phyloP scores from a whole-genome alignment of 129 eudicot species.

The Helianthus annuus region DNA sequence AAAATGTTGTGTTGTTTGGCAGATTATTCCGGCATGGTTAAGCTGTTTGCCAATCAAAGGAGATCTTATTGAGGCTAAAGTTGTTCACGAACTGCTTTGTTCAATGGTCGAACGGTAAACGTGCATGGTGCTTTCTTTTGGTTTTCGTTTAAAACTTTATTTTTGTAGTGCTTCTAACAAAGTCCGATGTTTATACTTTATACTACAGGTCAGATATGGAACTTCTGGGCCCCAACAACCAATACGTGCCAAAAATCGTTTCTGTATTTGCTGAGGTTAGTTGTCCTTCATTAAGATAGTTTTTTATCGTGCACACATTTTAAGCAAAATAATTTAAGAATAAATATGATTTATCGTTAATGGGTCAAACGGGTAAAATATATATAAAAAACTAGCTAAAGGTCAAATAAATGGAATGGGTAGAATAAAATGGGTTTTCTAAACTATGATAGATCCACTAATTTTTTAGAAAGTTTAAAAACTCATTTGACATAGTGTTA shows the following conservation, averaged over 20 bases:
- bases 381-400: not conserved
- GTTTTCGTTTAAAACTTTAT: not conserved
- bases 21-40: conserved; percentile 97
- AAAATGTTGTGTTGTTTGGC: conserved; percentile 15
- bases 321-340: not conserved
- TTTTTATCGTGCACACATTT: not conserved
- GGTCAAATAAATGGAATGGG: not conserved
- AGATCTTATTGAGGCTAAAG: conserved; percentile 95
- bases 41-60: conserved; percentile 95
- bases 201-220: conserved; percentile 71
- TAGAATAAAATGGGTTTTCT: not conserved
- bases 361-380: not conserved
- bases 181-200: not conserved
- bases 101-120: conserved; percentile 95
- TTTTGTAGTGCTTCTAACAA: not conserved
- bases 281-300: conserved; percentile 3
- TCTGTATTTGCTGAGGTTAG: conserved; percentile 97
- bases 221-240: conserved; percentile 89
- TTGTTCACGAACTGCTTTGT: conserved; percentile 96
- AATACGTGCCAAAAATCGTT: conserved; percentile 83
- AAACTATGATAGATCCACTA: not conserved
- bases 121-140: not conserved
- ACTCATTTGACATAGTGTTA: not conserved
- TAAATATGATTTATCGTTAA: not conserved
- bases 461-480: not conserved